A percentile compares a stretch with the other conserved stretches of the same genome.
These are phyloP conservation scores for Ogataea ganodermae DNA, from an alignment of 805 yeast species.

Conservation along the genomic window DNA sequence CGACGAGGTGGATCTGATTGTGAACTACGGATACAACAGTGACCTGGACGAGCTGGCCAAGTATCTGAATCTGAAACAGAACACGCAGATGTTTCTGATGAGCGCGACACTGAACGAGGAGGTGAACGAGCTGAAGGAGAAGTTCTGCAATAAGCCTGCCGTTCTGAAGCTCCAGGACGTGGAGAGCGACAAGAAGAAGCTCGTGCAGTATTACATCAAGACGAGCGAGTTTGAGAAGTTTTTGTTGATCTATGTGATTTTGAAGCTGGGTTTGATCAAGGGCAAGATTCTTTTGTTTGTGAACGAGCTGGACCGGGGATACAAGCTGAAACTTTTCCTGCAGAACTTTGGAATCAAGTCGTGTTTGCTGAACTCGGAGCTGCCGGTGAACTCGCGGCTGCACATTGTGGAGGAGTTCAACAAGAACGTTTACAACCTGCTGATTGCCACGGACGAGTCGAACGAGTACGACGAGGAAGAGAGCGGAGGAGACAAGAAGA, in stretches of 20 bases:
- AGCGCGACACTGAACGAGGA: conserved; percentile 94
- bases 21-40: conserved; percentile 88
- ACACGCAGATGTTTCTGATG: conserved; percentile 88
- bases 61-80: conserved; percentile 68
- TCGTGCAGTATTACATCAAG: conserved; percentile 84
- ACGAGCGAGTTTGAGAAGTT: conserved; percentile 91
- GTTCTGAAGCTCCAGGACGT: conserved; percentile 75
- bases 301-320: conserved; percentile 93
- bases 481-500: conserved; percentile 18
- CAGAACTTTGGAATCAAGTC: conserved; percentile 93
- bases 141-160: conserved; percentile 84
- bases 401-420: conserved; percentile 96
- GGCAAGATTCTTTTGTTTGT: conserved; percentile 93
- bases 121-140: conserved; percentile 68
- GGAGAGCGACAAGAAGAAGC: conserved; percentile 52
- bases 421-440: conserved; percentile 78
- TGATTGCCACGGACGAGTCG: conserved; percentile 95
- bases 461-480: conserved; percentile 53
- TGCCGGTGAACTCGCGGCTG: conserved; percentile 88
- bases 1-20: conserved; percentile 92
- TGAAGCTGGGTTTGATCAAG: conserved; percentile 81
- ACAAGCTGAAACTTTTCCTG: conserved; percentile 82
- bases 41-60: conserved; percentile 71
- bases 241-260: conserved; percentile 84
- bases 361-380: conserved; percentile 86